Conservation (phyloP, 148 eudicot species). For the Rhododendron henanense region DNA sequence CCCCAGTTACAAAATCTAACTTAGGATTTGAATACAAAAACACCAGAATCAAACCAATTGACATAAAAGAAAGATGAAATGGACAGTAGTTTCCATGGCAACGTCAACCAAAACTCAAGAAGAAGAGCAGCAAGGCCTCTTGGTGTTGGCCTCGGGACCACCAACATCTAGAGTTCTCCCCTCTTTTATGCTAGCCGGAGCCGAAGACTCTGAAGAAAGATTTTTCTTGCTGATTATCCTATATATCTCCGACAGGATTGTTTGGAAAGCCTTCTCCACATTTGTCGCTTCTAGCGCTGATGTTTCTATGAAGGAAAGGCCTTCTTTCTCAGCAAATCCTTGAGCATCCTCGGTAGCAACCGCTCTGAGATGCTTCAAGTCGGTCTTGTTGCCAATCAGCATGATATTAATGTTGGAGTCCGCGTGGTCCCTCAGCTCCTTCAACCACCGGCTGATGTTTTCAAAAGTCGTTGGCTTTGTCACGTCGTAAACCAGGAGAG, state of each 20-base stretch:
- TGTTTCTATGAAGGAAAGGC: constrained; percentile 24
- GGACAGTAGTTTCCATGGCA: too few relatives aligned
- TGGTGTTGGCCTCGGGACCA: constrained; percentile 1
- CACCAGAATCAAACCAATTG: constrained; percentile 9
- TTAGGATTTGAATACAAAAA: neutral
- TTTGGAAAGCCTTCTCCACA: constrained; percentile 26
- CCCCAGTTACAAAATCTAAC: neutral
- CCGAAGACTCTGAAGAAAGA: constrained; percentile 7
- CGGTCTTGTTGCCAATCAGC: constrained; percentile 25
- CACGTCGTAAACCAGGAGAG: constrained; percentile 21
- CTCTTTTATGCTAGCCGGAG: constrained; percentile 12
- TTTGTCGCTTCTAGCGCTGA: constrained; percentile 23
- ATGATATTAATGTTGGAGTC: constrained; percentile 26
- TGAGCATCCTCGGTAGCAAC: constrained; percentile 17
- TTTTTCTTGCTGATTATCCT: constrained; percentile 20
- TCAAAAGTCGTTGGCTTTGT: constrained; percentile 22
- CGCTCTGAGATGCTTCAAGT: constrained; percentile 22
- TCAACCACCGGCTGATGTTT: constrained; percentile 22
- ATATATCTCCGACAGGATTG: constrained; percentile 15
- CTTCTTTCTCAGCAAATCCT: constrained; percentile 26
- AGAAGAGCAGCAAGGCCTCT: constrained; percentile 15
- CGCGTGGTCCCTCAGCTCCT: constrained; percentile 52
- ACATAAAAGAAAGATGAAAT: neutral
- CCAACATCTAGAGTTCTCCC: constrained; percentile 13
- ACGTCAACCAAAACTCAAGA: neutral